Evolutionary conservation across 305 asterid species (phyloP).

Genomic region (Fraxinus baroniana): DNA sequence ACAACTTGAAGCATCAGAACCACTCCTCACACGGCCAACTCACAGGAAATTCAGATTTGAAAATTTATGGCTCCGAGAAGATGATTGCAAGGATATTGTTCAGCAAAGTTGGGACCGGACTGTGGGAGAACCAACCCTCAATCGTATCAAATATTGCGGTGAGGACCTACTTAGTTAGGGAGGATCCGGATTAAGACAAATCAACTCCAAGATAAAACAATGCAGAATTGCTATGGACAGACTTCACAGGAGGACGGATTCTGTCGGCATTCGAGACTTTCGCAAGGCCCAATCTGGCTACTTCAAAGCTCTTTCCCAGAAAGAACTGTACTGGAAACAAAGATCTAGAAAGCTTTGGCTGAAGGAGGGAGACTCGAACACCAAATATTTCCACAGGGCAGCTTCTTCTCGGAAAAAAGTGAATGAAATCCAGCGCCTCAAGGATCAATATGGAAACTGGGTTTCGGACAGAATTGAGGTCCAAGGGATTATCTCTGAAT

Average conservation of each 20-base stretch:
- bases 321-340: background rate
- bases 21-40: too few species aligned
- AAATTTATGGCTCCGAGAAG: too few species aligned
- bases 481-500: background rate
- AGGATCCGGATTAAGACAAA: too few species aligned
- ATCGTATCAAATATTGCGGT: too few species aligned
- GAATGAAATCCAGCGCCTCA: background rate
- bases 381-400: background rate
- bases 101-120: too few species aligned
- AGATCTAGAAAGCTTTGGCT: background rate
- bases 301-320: background rate
- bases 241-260: background rate
- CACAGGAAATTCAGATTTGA: too few species aligned
- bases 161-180: too few species aligned
- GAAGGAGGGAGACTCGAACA: background rate
- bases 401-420: background rate
- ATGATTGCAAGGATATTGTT: too few species aligned
- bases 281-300: background rate
- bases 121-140: too few species aligned
- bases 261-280: background rate
- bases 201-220: too few species aligned
- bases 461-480: background rate
- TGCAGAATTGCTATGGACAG: background rate
- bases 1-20: too few species aligned
- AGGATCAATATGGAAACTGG: background rate